Evolutionary conservation across 2,329 filamentous ascomycete species (phyloP).

Genomic region (Tolypocladium inflatum): DNA sequence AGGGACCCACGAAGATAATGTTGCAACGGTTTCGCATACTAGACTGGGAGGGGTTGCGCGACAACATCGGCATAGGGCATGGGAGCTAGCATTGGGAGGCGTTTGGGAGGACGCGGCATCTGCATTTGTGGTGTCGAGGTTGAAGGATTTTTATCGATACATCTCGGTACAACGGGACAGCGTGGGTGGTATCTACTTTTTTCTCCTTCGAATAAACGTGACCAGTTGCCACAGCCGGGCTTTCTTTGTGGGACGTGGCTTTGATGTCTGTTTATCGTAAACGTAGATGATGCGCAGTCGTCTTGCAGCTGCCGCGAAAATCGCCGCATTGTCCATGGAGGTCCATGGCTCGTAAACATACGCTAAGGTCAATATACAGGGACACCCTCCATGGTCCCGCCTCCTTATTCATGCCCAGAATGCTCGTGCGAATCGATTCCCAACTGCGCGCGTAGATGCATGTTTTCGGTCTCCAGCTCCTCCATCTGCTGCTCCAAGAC

Average conservation of each 20-base stretch:
- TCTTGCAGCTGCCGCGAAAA: background rate
- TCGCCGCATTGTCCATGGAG: background rate
- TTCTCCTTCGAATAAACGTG: background rate
- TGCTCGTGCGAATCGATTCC: slow-evolving; percentile 8
- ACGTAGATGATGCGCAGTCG: background rate
- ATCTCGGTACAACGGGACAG: background rate
- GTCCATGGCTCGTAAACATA: background rate
- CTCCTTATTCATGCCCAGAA: slow-evolving; percentile 6
- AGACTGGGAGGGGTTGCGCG: slow-evolving; percentile 10
- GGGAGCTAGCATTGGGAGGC: slow-evolving; percentile 25
- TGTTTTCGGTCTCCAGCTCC: slow-evolving; percentile 39
- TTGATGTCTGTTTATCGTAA: background rate
- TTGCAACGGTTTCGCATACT: slow-evolving; percentile 4
- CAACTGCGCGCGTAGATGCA: slow-evolving; percentile 11
- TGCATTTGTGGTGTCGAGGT: slow-evolving; percentile 8
- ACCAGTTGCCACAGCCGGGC: background rate
- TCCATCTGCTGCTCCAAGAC: slow-evolving; percentile 42
- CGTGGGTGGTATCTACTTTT: background rate
- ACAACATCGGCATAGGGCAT: slow-evolving; percentile 24
- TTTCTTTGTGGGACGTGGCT: background rate
- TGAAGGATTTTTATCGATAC: background rate
- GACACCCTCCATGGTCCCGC: background rate
- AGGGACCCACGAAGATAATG: slow-evolving; percentile 1
- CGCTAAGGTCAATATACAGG: background rate
- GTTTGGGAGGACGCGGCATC: slow-evolving; percentile 22